These are phyloP conservation scores for Hypericum perforatum DNA, from an alignment of 345 rosid genomes.

Conservation along the genomic window DNA sequence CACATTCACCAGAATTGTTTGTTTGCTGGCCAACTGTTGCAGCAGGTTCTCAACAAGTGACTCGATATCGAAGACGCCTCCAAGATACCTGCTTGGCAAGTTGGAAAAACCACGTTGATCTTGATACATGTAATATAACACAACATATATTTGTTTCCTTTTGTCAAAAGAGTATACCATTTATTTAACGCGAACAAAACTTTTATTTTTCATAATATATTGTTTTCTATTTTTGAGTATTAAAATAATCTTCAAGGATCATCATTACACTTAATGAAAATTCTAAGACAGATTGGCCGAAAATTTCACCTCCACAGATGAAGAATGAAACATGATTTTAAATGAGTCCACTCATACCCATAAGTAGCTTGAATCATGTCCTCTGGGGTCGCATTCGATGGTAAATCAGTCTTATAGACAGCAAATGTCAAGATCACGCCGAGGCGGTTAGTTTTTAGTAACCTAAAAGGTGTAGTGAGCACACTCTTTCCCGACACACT, in stretches of 20 bases:
- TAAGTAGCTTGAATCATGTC: slow-evolving; percentile 79
- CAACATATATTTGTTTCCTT: no score
- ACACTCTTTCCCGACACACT: slow-evolving; percentile 85
- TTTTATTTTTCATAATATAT: neutral
- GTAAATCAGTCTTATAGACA: slow-evolving; percentile 73
- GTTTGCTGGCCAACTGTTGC: slow-evolving; percentile 94
- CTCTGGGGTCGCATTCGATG: slow-evolving; percentile 64
- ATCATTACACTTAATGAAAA: no score
- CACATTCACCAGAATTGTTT: slow-evolving; percentile 83
- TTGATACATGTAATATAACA: neutral
- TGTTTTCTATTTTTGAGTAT: no score
- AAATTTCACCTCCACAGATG: neutral
- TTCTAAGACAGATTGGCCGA: no score
- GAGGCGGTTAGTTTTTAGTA: slow-evolving; percentile 80
- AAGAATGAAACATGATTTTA: neutral
- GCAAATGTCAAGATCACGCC: slow-evolving; percentile 96
- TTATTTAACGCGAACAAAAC: no score
- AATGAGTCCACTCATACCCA: slow-evolving; percentile 39
- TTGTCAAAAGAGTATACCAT: no score
- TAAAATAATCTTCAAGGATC: no score
- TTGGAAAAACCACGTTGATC: slow-evolving; percentile 8
- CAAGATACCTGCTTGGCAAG: slow-evolving; percentile 62
- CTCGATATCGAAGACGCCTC: slow-evolving; percentile 87
- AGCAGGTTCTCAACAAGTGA: slow-evolving; percentile 87
- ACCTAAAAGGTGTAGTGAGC: slow-evolving; percentile 86